Evolutionary conservation across 2,329 filamentous ascomycete genomes (phyloP), one percentile per base, ranked within the genome.

Genomic region (Colletotrichum truncatum): DNA sequence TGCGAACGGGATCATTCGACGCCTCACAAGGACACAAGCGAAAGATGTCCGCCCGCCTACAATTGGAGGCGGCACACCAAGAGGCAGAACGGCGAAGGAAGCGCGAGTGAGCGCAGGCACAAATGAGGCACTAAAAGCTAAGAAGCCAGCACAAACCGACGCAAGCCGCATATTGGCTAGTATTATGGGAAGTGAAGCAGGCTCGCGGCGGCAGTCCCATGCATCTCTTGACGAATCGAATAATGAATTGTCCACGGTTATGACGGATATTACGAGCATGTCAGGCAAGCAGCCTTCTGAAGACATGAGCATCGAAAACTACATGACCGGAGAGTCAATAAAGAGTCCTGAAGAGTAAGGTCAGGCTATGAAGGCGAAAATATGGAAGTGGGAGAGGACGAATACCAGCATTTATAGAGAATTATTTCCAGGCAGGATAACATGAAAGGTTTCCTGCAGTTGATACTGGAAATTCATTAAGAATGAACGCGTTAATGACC

Each of bases 111-210:
- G 32, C 23, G 51, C 39, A 5, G 6, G 25, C 3, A 21, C 14
- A 4, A n/a, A 25, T 8, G 41, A 36, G 4, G 4, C 11, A 6
- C 18, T 8, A 1, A 14, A 8, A 2, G 3, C 26, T 9, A 53
- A 25, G 14, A 18, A 11, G 3, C 25, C 39, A 6, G 52, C 26
- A 7, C 57, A 12, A 9, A 56, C 58, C 3, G 58, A 62, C 25
- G 51, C 51, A 4, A 62, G 58, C n/a, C 58, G 51, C 14, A 21
- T 62, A 3, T 16, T 62, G 16, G 51, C 58, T 25, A 62, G 58
- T 18, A 62, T 62, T 7, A 48, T 62, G 18, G 52, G 58, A 2
- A 56, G 49, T 8, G 4, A 39, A n/a, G 1, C 14, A 10, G 36
- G 16, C 6, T 41, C 36, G 9, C 23, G 12, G 16, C 18, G 25